These are phyloP conservation scores for Boletus insuetus DNA, from an alignment of 768 basidiomycete species.

Conservation along the genomic window DNA sequence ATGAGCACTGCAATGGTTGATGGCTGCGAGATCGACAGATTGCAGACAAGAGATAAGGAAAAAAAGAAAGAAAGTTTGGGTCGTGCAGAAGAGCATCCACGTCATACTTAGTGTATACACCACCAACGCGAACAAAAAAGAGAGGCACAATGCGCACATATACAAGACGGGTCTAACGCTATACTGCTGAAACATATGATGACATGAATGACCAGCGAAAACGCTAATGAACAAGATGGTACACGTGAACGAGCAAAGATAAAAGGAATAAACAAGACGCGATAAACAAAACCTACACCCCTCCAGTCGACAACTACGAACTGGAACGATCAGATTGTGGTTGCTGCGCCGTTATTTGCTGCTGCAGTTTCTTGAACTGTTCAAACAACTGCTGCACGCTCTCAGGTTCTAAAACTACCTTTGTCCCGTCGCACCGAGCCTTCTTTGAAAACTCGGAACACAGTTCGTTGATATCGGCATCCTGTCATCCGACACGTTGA, in stretches of 20 bases:
- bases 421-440: conserved; percentile 81
- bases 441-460: conserved; percentile 79
- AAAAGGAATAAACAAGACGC: conserved; percentile 18
- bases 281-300: neutral
- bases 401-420: conserved; percentile 67
- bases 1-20: no score
- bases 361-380: conserved; percentile 32
- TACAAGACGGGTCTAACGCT: conserved; percentile 2
- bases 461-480: conserved; percentile 74
- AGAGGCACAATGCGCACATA: neutral
- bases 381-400: conserved; percentile 44
- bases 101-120: neutral
- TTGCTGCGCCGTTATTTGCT: conserved; percentile 8
- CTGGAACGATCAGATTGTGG: conserved; percentile 8
- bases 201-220: neutral
- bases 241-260: conserved; percentile 18
- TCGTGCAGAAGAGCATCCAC: neutral
- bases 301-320: conserved; percentile 3
- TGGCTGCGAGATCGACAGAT: no score
- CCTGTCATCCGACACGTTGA: conserved; percentile 37
- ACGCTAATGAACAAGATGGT: conserved; percentile 6
- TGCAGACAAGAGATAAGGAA: no score
- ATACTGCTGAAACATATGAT: neutral
- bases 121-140: neutral
- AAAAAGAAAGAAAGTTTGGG: no score